A percentile compares a stretch with the other conserved stretches of the same genome.
phyloP scores from a whole-genome alignment of 345 rosid species.

The Viola odorata region DNA sequence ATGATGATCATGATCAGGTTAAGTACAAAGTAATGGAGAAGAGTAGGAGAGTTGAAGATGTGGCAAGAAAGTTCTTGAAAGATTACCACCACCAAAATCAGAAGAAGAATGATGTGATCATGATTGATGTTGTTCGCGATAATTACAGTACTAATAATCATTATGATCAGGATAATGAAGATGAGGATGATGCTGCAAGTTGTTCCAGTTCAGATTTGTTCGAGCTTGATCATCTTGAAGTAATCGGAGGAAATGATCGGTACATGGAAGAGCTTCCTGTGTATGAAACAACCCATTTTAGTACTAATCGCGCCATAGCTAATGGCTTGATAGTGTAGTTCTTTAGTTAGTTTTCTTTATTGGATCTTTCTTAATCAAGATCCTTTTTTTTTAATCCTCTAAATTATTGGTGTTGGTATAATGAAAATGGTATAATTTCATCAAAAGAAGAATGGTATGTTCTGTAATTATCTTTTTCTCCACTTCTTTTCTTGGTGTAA shows the following conservation, averaged over 20 bases:
- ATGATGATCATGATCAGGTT: constrained; percentile 11
- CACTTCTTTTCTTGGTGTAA: no score
- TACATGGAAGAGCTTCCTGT: constrained; percentile 60
- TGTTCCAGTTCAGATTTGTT: constrained; percentile 29
- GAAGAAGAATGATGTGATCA: constrained; percentile 21
- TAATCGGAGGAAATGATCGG: constrained; percentile 20
- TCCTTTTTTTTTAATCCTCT: no score
- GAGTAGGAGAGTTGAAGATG: constrained; percentile 36
- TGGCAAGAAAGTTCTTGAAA: constrained; percentile 41
- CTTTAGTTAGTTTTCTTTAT: neutral
- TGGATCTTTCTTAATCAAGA: no score
- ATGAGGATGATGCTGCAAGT: constrained; percentile 20
- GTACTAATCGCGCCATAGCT: constrained; percentile 54
- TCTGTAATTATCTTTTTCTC: no score
- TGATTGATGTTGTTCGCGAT: constrained; percentile 1
- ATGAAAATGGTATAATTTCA: no score
- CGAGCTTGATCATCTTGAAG: constrained; percentile 28
- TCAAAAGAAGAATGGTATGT: no score
- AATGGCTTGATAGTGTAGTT: constrained; percentile 18
- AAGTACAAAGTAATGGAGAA: constrained; percentile 16
- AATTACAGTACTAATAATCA: neutral
- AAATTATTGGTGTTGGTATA: no score
- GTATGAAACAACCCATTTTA: constrained; percentile 54
- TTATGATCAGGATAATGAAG: constrained; percentile 7
- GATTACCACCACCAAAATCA: constrained; percentile 30